Evolutionary conservation across 192 early-diverging fungal genomes (phyloP), one percentile per base, ranked within the genome.

Genomic region (Phycomyces blakesleeanus): DNA sequence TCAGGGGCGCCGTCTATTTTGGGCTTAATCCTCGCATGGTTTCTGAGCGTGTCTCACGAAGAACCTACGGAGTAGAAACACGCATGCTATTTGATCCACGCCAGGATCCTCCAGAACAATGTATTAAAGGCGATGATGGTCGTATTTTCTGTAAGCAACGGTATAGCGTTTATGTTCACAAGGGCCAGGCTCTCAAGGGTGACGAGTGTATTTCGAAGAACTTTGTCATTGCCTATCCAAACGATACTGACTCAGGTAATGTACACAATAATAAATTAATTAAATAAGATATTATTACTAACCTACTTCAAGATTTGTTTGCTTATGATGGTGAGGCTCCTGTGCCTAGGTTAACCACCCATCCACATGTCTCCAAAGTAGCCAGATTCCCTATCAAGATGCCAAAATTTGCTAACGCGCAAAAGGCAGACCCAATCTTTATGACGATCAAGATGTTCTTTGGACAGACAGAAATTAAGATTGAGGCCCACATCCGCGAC

Each of bases 391-490:
- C 74, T 29, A 71, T 76, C 29, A 71, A 71, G 47, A 76, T 76
- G 74, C 74, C 74, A 12, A 70, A 67, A 39, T 67, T 76, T 29
- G 38, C 59, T 22, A 65, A 69, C n/a, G 65, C 71, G 21, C 65
- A 78, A 66, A 68, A 75, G 25, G 76, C 70, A 24, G 77, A 79
- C 21, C 76, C 76, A 55, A 72, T 82, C 27, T 72, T 75, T 56
- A 78, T 82, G 77, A 74, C 64, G 20, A 76, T 76, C 61, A 69
- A 69, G 9, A 76, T 76, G 74, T 76, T 71, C 67, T 78, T 82
- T 71, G 80, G 80, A n/a, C 63, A 79, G 56, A 82, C 78, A 39
- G 80, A 82, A 58, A 75, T 82, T 62, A 74, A 75, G 51, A 76
- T 76, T 49, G 78, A 80, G 47, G 75, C 3, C 37, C 16, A 41